Evolutionary conservation across 139 green algal genomes (phyloP), one percentile per base, ranked within the genome.

Genomic region (Pseudopediastrum boryanum): DNA sequence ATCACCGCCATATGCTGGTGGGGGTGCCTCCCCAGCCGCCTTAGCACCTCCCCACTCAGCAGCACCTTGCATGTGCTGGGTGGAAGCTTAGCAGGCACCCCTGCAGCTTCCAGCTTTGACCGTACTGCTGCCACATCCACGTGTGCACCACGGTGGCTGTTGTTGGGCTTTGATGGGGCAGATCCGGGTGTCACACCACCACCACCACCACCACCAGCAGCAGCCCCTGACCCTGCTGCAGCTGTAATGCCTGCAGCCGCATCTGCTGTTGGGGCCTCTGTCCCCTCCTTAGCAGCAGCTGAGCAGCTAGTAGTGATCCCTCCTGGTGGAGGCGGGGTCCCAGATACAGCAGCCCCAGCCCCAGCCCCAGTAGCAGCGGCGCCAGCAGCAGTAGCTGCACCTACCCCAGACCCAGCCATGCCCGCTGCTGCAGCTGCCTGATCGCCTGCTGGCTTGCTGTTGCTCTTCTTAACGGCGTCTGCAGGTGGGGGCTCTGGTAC

Each of bases 31-130:
- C n/a, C 63, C 42, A 71, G 23, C 8, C 23, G 19, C 13, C 39
- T 42, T n/a, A 71, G 4, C 42, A 63, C 21, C 3, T 52, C 31
- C 6, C 23, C 29, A 12, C 33, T 31, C 73, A 71, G 42, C 42
- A 71, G 59, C 39, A 70, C 75, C 75, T 75, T 81, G 3, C 48
- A 52, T 16, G 23, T 38, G 31, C 19, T 41, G 19, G 75, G 63
- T 9, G 75, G 63, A 36, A 81, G 75, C 63, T 75, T 72, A 19
- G 48, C 48, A 19, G 48, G 48, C 48, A 58, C 16, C 48, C 48
- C 48, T n/a, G 48, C 48, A 58, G 48, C 48, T 19, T 58, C 48
- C 16, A 58, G 48, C 16, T 16, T n/a, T 19, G 16, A 16, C 48
- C 48, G 48, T 16, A 58, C 48, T 58, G 48, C 48, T 16, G 16